phyloP scores from a whole-genome alignment of 805 yeast genomes.

The Torulaspora microellipsoides region DNA sequence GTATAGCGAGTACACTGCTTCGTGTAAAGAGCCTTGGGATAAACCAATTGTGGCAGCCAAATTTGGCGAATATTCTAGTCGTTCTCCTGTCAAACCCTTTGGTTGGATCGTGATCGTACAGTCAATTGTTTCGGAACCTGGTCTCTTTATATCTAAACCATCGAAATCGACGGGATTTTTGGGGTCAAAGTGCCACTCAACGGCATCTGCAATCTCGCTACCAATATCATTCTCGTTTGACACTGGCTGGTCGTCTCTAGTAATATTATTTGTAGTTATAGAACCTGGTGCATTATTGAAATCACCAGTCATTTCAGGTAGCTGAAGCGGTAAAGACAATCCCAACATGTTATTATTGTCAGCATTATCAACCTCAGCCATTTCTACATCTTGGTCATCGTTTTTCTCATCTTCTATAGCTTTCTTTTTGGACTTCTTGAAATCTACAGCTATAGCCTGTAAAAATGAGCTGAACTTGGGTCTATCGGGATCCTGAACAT shows the following conservation, averaged over 20 bases:
- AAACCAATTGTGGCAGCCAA: conserved; percentile 70
- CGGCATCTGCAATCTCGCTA: conserved; percentile 30
- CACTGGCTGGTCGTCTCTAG: neutral
- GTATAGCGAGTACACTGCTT: conserved; percentile 73
- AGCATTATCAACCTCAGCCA: conserved; percentile 8
- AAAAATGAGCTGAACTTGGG: conserved; percentile 73
- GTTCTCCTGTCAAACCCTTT: conserved; percentile 65
- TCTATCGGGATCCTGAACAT: conserved; percentile 45
- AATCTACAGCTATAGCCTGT: conserved; percentile 79
- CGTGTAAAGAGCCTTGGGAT: conserved; percentile 79
- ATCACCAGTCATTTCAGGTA: conserved; percentile 25
- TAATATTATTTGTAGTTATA: neutral
- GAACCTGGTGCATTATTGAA: conserved; percentile 35
- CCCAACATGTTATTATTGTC: conserved; percentile 2
- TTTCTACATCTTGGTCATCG: conserved; percentile 12
- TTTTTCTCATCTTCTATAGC: conserved; percentile 4
- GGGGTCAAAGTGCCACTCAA: conserved; percentile 87
- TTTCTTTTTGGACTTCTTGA: conserved; percentile 32
- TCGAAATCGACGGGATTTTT: conserved; percentile 60
- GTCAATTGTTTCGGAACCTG: conserved; percentile 61
- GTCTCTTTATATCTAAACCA: conserved; percentile 81
- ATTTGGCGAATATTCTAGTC: conserved; percentile 55
- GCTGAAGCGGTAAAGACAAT: conserved; percentile 14
- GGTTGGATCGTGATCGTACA: conserved; percentile 77
- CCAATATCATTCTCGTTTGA: neutral